Base-by-base conservation (phyloP, 2,329 filamentous ascomycete genomes). In the Diaporthe vexans region DNA sequence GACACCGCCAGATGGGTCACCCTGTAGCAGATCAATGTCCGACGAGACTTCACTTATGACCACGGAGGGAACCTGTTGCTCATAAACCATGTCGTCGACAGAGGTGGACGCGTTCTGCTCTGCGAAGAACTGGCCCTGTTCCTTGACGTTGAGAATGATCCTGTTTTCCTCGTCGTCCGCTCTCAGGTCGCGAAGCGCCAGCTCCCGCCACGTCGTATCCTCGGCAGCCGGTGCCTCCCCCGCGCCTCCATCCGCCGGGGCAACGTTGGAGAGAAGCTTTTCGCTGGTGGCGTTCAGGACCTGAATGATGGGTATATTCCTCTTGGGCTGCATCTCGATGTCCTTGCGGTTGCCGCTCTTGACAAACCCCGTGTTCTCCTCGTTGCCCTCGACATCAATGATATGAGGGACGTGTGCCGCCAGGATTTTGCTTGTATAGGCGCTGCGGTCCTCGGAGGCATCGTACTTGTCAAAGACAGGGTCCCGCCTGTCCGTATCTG, bases 321-420 rank as follows among this genome's bases (percentile, higher is more conserved):
- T 86, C 15, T 91, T 88, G 2, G 95, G 95, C 46, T 94, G 90
- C 95, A 98, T 98, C 77, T 97, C 97, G 48, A 94, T 85, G 81
- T 98, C 95, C 72, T 96, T 95, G 70, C 93, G 89, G 82, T 99
- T 98, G 67, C 97, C 97, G 76, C 89, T 85, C 79, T 89, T 92
- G 79, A 93, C 91, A 71, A 95, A 94, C 78, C 95, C 97, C 82
- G 97, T 92, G 79, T 99, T 96, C 82, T 97, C 94, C 84, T 98
- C 97, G 80, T 99, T 99, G 40, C 93, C 97, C 81, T 96, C 94
- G 35, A 99, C 84, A 81, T 99, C 94, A 78, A 99, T 95, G 77
- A 97, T 95, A 79, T 95, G 92, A 0, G 97, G 95, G 26, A 99
- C 91, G 73, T 93, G 90, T 46, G 92, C 86, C 4, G 92, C 86